phyloP scores from a whole-genome alignment of 441 rosid genomes.

The Populus trichocarpa region DNA sequence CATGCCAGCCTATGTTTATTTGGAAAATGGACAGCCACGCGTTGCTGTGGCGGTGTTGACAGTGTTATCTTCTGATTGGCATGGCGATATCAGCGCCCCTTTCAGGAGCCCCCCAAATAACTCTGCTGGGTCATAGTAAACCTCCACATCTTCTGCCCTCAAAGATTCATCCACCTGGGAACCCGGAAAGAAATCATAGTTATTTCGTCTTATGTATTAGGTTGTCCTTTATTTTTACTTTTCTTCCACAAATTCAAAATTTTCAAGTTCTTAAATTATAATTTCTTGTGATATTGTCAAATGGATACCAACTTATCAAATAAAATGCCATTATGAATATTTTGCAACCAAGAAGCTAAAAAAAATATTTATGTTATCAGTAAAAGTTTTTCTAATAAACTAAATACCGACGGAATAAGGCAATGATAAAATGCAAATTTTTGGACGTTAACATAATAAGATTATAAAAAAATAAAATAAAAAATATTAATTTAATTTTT shows the following conservation, averaged over 20 bases:
- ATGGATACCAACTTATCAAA: too few relatives aligned
- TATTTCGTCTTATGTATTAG: neutral
- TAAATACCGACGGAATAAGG: too few relatives aligned
- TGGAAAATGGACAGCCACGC: conserved; percentile 26
- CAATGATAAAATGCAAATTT: too few relatives aligned
- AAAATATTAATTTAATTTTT: too few relatives aligned
- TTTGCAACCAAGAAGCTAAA: too few relatives aligned
- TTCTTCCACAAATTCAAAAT: neutral
- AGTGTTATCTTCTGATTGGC: neutral
- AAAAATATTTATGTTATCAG: too few relatives aligned
- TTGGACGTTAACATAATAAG: too few relatives aligned
- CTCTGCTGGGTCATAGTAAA: conserved; percentile 24
- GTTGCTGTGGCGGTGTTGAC: neutral
- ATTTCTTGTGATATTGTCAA: too few relatives aligned
- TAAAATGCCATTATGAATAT: neutral
- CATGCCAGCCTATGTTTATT: too few relatives aligned
- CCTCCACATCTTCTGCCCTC: neutral
- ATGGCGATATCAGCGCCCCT: conserved; percentile 33
- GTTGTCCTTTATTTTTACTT: neutral
- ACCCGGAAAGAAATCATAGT: neutral
- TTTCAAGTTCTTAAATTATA: too few relatives aligned
- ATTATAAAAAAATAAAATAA: too few relatives aligned
- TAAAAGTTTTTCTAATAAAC: too few relatives aligned
- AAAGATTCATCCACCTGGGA: neutral
- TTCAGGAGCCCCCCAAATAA: conserved; percentile 61